Evolutionary conservation across 108 stramenopile species (phyloP).

Genomic region (Skeletonema costatum): DNA sequence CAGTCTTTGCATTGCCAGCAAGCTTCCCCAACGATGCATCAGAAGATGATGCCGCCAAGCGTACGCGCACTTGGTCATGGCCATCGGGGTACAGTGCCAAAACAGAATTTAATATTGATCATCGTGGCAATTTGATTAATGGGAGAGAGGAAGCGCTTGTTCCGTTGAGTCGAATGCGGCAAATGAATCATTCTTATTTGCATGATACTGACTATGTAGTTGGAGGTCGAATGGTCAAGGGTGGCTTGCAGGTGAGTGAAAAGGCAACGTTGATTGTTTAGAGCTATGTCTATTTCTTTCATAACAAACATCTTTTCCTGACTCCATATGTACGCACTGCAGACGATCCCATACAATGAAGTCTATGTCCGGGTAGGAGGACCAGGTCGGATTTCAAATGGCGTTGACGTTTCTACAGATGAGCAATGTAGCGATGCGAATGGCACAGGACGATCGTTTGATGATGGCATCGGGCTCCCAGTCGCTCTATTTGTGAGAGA

Average conservation of each 20-base stretch:
- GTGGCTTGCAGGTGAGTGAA: slow-evolving; percentile 44
- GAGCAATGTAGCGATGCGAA: slow-evolving; percentile 27
- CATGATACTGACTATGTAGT: slow-evolving; percentile 42
- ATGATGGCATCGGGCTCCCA: slow-evolving; percentile 81
- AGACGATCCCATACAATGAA: slow-evolving; percentile 89
- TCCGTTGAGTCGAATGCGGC: slow-evolving; percentile 37
- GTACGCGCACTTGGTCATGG: slow-evolving; percentile 78
- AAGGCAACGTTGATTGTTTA: too few species aligned
- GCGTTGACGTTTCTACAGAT: slow-evolving; percentile 57
- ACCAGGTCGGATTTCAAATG: slow-evolving; percentile 62
- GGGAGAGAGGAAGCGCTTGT: slow-evolving; percentile 61
- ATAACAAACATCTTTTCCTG: not conserved
- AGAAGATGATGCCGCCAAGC: slow-evolving; percentile 63
- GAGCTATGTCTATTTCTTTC: not conserved
- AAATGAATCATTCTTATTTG: slow-evolving; percentile 47
- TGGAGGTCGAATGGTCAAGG: slow-evolving; percentile 68
- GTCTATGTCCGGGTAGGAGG: slow-evolving; percentile 81
- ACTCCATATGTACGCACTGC: not conserved
- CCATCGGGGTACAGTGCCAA: slow-evolving; percentile 79
- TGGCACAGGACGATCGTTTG: slow-evolving; percentile 65
- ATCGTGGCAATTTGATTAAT: slow-evolving; percentile 52
- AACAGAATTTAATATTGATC: slow-evolving; percentile 62
- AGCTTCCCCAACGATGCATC: slow-evolving; percentile 38
- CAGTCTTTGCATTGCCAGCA: slow-evolving; percentile 80
- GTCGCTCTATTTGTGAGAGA: slow-evolving; percentile 85